Evolutionary conservation across 257 asterid genomes (phyloP), one percentile per base, ranked within the genome.

Genomic region (Handroanthus guayacan): DNA sequence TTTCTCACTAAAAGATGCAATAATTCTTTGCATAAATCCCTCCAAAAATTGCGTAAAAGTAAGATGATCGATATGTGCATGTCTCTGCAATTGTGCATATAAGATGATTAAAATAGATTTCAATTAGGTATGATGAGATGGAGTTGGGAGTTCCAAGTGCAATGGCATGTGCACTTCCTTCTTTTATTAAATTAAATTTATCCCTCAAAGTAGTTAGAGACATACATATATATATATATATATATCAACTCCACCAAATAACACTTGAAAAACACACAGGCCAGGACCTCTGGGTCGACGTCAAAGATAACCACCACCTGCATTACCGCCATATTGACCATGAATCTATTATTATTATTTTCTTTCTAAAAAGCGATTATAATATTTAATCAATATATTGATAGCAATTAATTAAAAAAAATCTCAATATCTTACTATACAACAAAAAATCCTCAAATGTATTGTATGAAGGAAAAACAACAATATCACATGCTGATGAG

Each of bases 211-310:
- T 51, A 31, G 36, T 65, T 25, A 25, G 31, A 1, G 31, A 25
- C 31, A 25, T 25, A 25, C 1, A 25, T 25, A 25, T 25, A 25
- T 25, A 25, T 25, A 25, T 25, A 25, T 25, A 25, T 25, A 25
- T 75, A 72, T 72, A 72, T 34, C 38, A 72, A 64, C 70, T 72
- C 34, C 75, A 57, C 75, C 75, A 47, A n/a, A 13, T 57, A 72
- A 72, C 65, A 37, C 63, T 75, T 6, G 69, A 9, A 13, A 2
- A 54, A 9, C 39, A 6, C 3, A 0, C 2, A 37, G 9, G 5
- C 0, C 18, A 9, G 13, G 44, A 38, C n/a, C 7, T 63, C 41
- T 25, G 31, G 31, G 31, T 25, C 45, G 51, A 1, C 10, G 13
- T 34, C 9, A 20, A 47, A 47, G 54, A 47, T 47, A 25, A 10